Conservation (phyloP, 225 moss, liverwort and hornwort species). For the Bryum argenteum region DNA sequence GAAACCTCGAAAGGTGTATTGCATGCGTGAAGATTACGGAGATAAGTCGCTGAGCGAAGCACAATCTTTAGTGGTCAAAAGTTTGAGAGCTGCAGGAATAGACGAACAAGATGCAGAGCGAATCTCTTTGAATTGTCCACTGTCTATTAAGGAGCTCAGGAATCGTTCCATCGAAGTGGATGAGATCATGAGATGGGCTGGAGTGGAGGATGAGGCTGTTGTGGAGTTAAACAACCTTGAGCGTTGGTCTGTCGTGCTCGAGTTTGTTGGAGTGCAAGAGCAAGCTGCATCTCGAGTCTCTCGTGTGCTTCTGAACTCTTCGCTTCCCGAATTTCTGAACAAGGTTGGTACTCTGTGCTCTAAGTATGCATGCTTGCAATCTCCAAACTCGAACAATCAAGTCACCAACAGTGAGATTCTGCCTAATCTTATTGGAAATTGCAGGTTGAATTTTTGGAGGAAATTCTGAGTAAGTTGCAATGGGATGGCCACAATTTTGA, state of each 20-base stretch:
- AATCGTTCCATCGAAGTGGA: conserved; percentile 40
- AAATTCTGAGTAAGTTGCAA: conserved; percentile 37
- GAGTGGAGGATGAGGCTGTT: conserved; percentile 26
- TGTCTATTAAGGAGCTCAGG: conserved; percentile 53
- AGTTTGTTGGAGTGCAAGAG: conserved; percentile 76
- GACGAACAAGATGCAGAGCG: conserved; percentile 56
- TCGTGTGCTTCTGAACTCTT: conserved; percentile 58
- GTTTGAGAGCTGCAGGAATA: conserved; percentile 63
- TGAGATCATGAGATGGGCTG: conserved; percentile 45
- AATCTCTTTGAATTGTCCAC: conserved; percentile 62
- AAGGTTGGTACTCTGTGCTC: conserved; percentile 57
- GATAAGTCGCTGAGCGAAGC: conserved; percentile 37
- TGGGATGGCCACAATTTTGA: conserved; percentile 53
- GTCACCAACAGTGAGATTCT: not conserved
- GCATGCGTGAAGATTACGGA: conserved; percentile 10
- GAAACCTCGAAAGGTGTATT: conserved; percentile 19
- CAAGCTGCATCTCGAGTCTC: conserved; percentile 62
- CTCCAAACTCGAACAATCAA: not conserved
- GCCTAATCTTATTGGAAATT: conserved; percentile 11
- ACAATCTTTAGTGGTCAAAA: conserved; percentile 53
- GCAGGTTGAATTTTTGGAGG: conserved; percentile 53
- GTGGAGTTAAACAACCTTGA: conserved; percentile 37
- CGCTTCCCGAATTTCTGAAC: conserved; percentile 66
- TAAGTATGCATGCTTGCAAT: not conserved
- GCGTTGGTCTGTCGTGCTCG: conserved; percentile 68